Evolutionary conservation across 2,329 filamentous ascomycete genomes (phyloP).

Genomic region (Teratosphaeria nubilosa): DNA sequence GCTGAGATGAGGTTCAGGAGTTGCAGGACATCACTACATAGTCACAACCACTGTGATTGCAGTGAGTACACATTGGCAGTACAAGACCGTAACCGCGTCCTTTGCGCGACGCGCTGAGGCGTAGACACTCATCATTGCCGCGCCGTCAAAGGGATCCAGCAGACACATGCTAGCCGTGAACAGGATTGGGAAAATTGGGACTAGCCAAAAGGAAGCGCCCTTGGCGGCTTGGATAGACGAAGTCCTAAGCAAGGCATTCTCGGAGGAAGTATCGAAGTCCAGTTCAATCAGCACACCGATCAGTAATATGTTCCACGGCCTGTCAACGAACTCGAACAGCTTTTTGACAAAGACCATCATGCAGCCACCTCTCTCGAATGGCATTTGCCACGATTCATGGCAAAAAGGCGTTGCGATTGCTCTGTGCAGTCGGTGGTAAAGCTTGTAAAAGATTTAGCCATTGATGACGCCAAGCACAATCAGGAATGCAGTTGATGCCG

Average conservation of each 20-base stretch:
- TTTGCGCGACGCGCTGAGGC: conserved; percentile 66
- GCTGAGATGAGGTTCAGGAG: conserved; percentile 69
- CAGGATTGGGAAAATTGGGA: conserved; percentile 78
- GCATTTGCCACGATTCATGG: conserved; percentile 41
- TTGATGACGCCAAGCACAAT: conserved; percentile 77
- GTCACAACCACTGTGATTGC: conserved; percentile 75
- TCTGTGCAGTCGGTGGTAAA: conserved; percentile 57
- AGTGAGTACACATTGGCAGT: conserved; percentile 85
- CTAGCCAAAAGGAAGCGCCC: conserved; percentile 87
- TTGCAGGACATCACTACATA: conserved; percentile 73
- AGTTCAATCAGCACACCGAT: conserved; percentile 77
- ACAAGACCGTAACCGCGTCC: conserved; percentile 80
- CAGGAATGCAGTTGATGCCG: conserved; percentile 73
- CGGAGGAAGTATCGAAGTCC: conserved; percentile 90
- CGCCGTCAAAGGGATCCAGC: conserved; percentile 78
- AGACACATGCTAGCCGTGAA: conserved; percentile 96
- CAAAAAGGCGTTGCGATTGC: conserved; percentile 42
- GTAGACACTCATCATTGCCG: conserved; percentile 90
- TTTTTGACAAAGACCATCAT: conserved; percentile 60
- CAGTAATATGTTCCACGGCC: conserved; percentile 93
- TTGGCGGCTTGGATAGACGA: conserved; percentile 75
- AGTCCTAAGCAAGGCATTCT: conserved; percentile 86
- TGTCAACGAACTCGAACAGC: conserved; percentile 63
- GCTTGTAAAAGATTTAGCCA: conserved; percentile 69
- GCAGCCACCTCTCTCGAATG: conserved; percentile 67